Evolutionary conservation across 768 basidiomycete genomes (phyloP).

Genomic region (Neoboletus subvelutipes): DNA sequence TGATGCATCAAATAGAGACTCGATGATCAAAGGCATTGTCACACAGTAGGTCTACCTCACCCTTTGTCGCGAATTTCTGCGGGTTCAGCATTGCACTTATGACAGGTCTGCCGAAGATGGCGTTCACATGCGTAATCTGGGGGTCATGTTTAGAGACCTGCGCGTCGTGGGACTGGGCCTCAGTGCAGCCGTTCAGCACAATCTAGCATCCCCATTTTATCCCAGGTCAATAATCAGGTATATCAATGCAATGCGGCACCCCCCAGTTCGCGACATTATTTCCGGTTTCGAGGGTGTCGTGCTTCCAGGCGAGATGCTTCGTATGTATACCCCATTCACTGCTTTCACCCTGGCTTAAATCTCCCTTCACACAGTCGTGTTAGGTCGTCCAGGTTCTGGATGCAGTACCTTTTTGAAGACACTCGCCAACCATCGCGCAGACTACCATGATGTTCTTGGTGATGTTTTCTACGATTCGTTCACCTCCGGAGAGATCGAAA

Average conservation of each 20-base stretch:
- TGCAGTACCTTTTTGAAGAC: conserved; percentile 53
- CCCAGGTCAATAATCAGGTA: conserved; percentile 38
- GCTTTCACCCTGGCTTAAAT: background rate
- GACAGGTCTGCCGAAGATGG: conserved; percentile 35
- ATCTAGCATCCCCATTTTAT: conserved; percentile 53
- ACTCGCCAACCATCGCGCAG: conserved; percentile 44
- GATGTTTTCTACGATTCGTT: conserved; percentile 49
- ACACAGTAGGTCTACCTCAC: conserved; percentile 5
- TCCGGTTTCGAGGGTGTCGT: conserved; percentile 63
- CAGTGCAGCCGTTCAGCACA: conserved; percentile 44
- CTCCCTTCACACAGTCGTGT: conserved; percentile 52
- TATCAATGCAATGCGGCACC: conserved; percentile 46
- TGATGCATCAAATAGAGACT: conserved; percentile 9
- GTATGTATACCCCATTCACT: conserved; percentile 43
- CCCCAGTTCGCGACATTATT: conserved; percentile 58
- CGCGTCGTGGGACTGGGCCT: conserved; percentile 51
- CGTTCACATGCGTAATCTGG: conserved; percentile 42
- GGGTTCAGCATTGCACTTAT: background rate
- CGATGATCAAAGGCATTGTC: conserved; percentile 16
- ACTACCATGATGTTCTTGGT: conserved; percentile 41
- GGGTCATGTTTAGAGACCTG: conserved; percentile 51
- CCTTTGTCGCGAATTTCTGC: background rate
- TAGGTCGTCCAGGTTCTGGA: conserved; percentile 77
- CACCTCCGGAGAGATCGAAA: conserved; percentile 41
- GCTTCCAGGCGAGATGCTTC: conserved; percentile 72